phyloP scores from a whole-genome alignment of 495 filamentous ascomycete species.

The Penicillium angulare region DNA sequence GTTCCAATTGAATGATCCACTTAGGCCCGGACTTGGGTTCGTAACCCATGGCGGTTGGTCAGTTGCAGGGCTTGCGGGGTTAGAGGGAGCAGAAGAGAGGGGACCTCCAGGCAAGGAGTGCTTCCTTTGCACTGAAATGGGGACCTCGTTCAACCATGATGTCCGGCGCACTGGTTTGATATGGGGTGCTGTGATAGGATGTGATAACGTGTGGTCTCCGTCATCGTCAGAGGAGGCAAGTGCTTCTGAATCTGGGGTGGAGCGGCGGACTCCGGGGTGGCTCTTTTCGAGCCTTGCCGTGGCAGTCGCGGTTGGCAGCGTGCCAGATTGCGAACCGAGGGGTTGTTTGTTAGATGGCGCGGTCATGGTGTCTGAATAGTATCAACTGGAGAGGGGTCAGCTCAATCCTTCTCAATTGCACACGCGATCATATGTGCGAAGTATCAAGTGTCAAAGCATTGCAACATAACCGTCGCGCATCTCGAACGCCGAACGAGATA shows the following conservation, averaged over 20 bases:
- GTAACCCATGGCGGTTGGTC: conserved; percentile 70
- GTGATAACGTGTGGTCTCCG: conserved; percentile 48
- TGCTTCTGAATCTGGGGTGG: conserved; percentile 91
- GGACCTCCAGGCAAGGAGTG: conserved; percentile 52
- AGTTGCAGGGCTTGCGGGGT: conserved; percentile 68
- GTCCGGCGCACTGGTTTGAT: conserved; percentile 48
- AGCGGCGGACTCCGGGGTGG: conserved; percentile 63
- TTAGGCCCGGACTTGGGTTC: conserved; percentile 42
- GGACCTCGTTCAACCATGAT: conserved; percentile 56
- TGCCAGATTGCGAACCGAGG: conserved; percentile 21
- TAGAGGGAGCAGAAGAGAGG: conserved; percentile 72
- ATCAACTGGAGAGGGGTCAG: conserved; percentile 2
- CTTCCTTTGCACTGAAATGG: conserved; percentile 45
- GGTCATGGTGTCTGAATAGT: conserved; percentile 31
- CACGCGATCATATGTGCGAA: too few relatives aligned
- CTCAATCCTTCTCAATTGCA: too few relatives aligned
- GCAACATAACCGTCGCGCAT: too few relatives aligned
- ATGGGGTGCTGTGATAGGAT: conserved; percentile 33
- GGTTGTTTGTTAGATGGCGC: conserved; percentile 32
- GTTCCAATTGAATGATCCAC: conserved; percentile 57
- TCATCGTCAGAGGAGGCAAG: conserved; percentile 93
- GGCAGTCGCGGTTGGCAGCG: conserved; percentile 42
- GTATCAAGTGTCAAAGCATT: too few relatives aligned
- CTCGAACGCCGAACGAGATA: neutral
- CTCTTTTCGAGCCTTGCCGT: conserved; percentile 70